These are phyloP conservation scores for Pichia sp. DNA, from an alignment of 1,139 yeast species.

Conservation along the genomic window DNA sequence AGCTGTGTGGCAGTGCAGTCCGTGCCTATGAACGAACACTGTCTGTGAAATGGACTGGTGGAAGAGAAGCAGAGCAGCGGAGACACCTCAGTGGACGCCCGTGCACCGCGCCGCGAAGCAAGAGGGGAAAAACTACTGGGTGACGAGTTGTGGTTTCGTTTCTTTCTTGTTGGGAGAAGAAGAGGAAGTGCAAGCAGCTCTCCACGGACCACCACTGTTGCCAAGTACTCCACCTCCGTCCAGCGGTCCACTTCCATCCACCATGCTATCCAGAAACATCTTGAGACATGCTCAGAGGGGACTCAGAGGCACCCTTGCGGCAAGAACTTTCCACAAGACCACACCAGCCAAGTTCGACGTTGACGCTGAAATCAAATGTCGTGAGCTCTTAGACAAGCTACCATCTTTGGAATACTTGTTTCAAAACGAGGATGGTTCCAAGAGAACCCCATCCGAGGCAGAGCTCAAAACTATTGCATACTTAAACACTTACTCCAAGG, in stretches of 20 bases:
- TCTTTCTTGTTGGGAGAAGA: too few relatives aligned
- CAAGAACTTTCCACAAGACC: slow-evolving; percentile 13
- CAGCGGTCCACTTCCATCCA: not conserved
- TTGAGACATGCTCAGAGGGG: slow-evolving; percentile 9
- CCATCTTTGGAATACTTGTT: slow-evolving; percentile 55
- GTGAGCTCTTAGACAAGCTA: slow-evolving; percentile 32
- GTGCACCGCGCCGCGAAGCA: too few relatives aligned
- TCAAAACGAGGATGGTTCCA: slow-evolving; percentile 72
- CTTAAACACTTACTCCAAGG: slow-evolving; percentile 54
- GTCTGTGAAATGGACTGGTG: too few relatives aligned
- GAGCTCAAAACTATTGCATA: slow-evolving; percentile 73
- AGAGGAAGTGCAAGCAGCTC: too few relatives aligned
- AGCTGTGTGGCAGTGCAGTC: too few relatives aligned
- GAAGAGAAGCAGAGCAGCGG: too few relatives aligned
- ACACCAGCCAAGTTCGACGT: slow-evolving; percentile 14
- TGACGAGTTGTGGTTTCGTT: too few relatives aligned
- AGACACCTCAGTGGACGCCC: too few relatives aligned
- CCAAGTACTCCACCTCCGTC: too few relatives aligned
- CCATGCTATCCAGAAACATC: slow-evolving; percentile 12
- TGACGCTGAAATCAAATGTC: slow-evolving; percentile 25
- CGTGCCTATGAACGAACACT: too few relatives aligned
- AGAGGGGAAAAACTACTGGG: too few relatives aligned
- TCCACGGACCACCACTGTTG: not conserved
- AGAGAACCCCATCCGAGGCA: slow-evolving; percentile 61
- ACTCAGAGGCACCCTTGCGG: not conserved